Conservation (phyloP, 352 stramenopile species). For the Pythium dissimile region DNA sequence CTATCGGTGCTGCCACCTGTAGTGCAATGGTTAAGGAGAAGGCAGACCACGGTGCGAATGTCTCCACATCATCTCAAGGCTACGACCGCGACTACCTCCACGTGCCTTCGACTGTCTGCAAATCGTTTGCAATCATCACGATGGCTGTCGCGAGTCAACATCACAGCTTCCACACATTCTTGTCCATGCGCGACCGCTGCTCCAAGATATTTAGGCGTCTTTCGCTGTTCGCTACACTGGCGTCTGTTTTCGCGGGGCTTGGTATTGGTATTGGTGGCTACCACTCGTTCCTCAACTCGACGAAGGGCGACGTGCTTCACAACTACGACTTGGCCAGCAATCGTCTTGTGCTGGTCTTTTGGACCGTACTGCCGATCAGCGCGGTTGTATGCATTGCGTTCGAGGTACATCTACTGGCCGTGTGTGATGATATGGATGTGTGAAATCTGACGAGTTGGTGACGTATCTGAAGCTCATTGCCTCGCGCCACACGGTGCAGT, state of each 20-base stretch:
- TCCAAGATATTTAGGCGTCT: constrained; percentile 31
- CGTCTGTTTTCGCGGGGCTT: constrained; percentile 32
- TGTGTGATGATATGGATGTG: neutral
- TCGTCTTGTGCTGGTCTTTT: constrained; percentile 32
- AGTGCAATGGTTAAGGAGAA: constrained; percentile 31
- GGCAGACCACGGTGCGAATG: constrained; percentile 26
- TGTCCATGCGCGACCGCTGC: constrained; percentile 39
- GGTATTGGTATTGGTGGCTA: constrained; percentile 49
- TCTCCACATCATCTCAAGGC: constrained; percentile 21
- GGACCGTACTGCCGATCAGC: constrained; percentile 39
- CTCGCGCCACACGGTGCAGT: constrained; percentile 39
- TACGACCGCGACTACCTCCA: constrained; percentile 41
- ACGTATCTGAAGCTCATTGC: constrained; percentile 34
- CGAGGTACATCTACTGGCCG: constrained; percentile 40
- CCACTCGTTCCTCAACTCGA: constrained; percentile 41
- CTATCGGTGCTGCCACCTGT: constrained; percentile 26
- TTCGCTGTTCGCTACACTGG: constrained; percentile 27
- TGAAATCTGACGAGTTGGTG: neutral
- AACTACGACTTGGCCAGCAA: constrained; percentile 43
- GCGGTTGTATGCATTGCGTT: constrained; percentile 39
- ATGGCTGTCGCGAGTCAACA: constrained; percentile 41
- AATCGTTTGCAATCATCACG: constrained; percentile 44
- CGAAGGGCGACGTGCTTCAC: constrained; percentile 38
- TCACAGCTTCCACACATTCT: constrained; percentile 55
- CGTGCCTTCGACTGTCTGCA: constrained; percentile 44